These are phyloP conservation scores for Candida pseudoglaebosa DNA, from an alignment of 805 yeast genomes.

Conservation along the genomic window DNA sequence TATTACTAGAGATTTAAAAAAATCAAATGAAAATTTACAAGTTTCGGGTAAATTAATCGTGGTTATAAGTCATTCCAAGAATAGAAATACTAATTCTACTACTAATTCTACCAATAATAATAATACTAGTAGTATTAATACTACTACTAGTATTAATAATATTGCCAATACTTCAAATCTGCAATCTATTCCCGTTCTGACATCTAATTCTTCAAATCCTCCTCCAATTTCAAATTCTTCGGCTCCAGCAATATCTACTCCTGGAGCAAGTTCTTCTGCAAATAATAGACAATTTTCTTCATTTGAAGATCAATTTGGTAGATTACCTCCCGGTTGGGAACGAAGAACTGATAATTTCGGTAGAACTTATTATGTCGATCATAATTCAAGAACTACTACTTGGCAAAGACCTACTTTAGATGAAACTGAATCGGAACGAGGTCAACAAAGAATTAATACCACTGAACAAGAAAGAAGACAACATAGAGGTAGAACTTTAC, in stretches of 20 bases:
- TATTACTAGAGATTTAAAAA: conserved; percentile 85
- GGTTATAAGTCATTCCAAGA: conserved; percentile 50
- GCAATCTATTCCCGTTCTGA: conserved; percentile 8
- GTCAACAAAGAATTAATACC: conserved; percentile 57
- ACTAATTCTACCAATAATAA: conserved; percentile 14
- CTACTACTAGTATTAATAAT: conserved; percentile 16
- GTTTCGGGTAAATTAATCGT: conserved; percentile 92
- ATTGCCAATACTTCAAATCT: conserved; percentile 17
- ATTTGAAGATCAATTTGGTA: conserved; percentile 94
- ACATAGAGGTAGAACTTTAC: conserved; percentile 85
- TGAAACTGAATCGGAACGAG: conserved; percentile 68
- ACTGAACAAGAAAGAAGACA: conserved; percentile 89
- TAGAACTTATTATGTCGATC: conserved; percentile 96
- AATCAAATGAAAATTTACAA: conserved; percentile 84
- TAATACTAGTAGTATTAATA: conserved; percentile 5
- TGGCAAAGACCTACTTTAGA: conserved; percentile 95
- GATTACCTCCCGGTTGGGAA: conserved; percentile 99
- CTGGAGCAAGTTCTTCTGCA: conserved; percentile 10
- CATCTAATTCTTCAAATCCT: conserved; percentile 9
- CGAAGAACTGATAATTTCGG: conserved; percentile 97
- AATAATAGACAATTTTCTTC: conserved; percentile 72
- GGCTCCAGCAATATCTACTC: conserved; percentile 13
- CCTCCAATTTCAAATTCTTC: conserved; percentile 10
- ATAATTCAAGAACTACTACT: conserved; percentile 96
- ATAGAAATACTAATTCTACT: conserved; percentile 9